A percentile compares a stretch with the other conserved stretches of the same genome.
These are phyloP conservation scores for Penicillium bialowiezense DNA, from an alignment of 495 filamentous ascomycete species.

Conservation along the genomic window DNA sequence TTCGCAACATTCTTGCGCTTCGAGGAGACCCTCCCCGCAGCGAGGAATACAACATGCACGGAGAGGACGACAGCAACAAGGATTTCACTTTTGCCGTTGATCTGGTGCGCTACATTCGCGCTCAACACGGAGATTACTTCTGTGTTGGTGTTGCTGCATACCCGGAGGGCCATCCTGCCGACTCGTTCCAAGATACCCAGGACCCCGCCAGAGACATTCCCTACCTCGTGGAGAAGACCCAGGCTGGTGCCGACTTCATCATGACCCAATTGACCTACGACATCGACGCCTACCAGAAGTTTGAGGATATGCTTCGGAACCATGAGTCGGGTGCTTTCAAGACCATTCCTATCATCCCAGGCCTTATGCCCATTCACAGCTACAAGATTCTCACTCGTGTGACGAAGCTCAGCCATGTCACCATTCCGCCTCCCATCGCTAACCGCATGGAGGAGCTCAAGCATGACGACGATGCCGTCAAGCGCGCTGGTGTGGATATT, in stretches of 20 bases:
- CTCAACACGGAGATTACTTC: conserved; percentile 89
- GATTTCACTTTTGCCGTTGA: conserved; percentile 90
- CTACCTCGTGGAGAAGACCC: conserved; percentile 85
- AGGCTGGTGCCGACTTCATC: conserved; percentile 94
- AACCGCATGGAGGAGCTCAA: conserved; percentile 73
- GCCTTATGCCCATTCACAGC: conserved; percentile 95
- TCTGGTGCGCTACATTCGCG: conserved; percentile 83
- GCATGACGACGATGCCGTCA: conserved; percentile 90
- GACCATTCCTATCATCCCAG: conserved; percentile 86
- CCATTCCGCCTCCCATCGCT: conserved; percentile 67
- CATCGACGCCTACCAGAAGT: conserved; percentile 71
- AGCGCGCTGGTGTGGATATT: conserved; percentile 53
- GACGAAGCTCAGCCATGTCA: conserved; percentile 91
- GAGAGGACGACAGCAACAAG: conserved; percentile 63
- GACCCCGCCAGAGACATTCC: conserved; percentile 77
- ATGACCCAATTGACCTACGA: conserved; percentile 99
- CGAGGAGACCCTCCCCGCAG: conserved; percentile 90
- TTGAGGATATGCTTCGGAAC: conserved; percentile 72
- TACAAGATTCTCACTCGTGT: conserved; percentile 93
- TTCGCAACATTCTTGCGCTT: conserved; percentile 91
- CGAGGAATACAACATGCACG: conserved; percentile 76
- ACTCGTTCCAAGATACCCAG: conserved; percentile 76
- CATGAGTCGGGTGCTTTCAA: conserved; percentile 86
- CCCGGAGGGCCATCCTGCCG: conserved; percentile 94
- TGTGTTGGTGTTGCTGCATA: conserved; percentile 94